Conservation (phyloP, 208 protist genomes). For the Leptomonas pyrrhocoris region DNA sequence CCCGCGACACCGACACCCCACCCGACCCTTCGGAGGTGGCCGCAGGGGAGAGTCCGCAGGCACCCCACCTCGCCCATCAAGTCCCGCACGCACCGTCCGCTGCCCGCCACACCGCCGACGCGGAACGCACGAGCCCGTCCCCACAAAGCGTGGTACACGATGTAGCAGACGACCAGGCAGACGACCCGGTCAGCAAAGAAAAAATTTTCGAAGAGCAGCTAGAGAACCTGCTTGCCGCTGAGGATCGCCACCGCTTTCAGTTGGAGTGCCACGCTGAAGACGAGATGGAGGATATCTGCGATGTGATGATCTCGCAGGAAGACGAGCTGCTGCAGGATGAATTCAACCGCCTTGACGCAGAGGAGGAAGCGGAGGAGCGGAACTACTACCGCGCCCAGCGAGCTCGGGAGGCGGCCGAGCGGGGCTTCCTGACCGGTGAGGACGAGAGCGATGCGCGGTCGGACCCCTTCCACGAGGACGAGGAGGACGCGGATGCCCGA, state of each 20-base stretch:
- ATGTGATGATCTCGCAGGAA: constrained; percentile 50
- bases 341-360: constrained; percentile 40
- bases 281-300: constrained; percentile 45
- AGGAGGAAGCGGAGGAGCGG: constrained; percentile 44
- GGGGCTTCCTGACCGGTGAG: constrained; percentile 19
- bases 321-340: constrained; percentile 43
- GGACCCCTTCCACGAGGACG: constrained; percentile 41
- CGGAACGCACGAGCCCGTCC: background rate
- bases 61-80: background rate
- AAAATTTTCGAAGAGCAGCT: constrained; percentile 19
- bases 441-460: constrained; percentile 14
- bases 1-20: constrained; percentile 5
- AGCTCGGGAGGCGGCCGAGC: constrained; percentile 20
- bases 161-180: background rate
- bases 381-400: constrained; percentile 19
- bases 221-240: constrained; percentile 21
- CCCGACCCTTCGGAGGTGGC: constrained; percentile 11
- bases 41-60: background rate
- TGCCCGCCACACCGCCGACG: background rate
- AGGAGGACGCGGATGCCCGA: constrained; percentile 22
- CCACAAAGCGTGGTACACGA: background rate
- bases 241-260: constrained; percentile 36
- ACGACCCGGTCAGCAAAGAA: constrained; percentile 6
- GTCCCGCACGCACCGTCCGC: constrained; percentile 4
- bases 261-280: constrained; percentile 38